Base-by-base conservation (phyloP, 495 filamentous ascomycete species). In the Glutinoglossum americanum region DNA sequence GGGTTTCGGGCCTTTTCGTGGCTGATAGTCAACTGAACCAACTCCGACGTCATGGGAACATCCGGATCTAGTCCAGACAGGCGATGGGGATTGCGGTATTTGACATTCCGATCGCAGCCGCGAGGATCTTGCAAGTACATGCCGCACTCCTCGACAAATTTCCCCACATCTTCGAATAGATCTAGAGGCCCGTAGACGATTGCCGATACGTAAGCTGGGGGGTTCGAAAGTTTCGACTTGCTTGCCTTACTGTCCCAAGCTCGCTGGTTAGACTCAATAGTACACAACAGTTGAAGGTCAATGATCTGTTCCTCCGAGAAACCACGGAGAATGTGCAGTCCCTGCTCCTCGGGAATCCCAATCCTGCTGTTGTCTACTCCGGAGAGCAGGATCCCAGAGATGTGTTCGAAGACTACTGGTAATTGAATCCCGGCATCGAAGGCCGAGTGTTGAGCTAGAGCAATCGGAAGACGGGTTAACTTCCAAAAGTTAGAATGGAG, bases 61-160 rank as follows among this genome's bases (percentile, higher is more conserved):
- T 64, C 37, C 0, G 59, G 26, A 55, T 70, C 59, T 0, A 25
- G 45, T 25, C 44, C 62, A 58, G 72, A 69, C 4, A 74, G 64
- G 17, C 66, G 59, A 26, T 75, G 73, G 4, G 73, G 73, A 60
- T 75, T 75, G 30, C 62, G 66, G 58, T 74, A 75, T 28, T 33
- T 62, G 1, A 68, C 65, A 27, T 74, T 62, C 15, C 51, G 39
- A 27, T 66, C 26, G 49, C 69, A 71, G 7, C 44, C 45, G 1
- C 35, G 17, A 6, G 73, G 73, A 55, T 74, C 68, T 59, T 74
- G 73, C 17, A 76, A 56, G 57, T 67, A 72, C 3, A 67, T 51
- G 0, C 65, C 62, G 39, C 65, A 62, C 1, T 64, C 60, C 5
- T 65, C 58, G 13, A 72, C 64, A 37, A 64, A 73, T 2, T 56